Percentiles rank a stretch among this genome's conserved stretches.
These are phyloP conservation scores for Solanum hybrid DNA, from an alignment of 305 asterid species.

Conservation along the genomic window DNA sequence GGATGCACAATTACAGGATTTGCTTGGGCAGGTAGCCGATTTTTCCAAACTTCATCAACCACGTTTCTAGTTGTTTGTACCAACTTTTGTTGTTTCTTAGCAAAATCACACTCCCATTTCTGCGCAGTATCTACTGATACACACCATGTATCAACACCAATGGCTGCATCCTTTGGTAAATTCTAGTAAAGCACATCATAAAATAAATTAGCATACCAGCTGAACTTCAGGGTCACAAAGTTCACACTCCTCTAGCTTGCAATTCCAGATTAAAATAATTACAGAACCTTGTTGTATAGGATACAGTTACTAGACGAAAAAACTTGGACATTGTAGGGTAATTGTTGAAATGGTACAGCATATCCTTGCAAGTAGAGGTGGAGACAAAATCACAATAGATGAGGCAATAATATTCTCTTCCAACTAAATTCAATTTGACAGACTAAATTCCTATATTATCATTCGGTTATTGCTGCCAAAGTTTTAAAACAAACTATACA, in stretches of 20 bases:
- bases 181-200: conserved; percentile 35
- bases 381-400: not conserved
- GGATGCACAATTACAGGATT: conserved; percentile 73
- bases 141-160: conserved; percentile 96
- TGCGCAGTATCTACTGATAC: conserved; percentile 80
- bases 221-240: not conserved
- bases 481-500: not conserved
- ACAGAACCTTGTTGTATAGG: not conserved
- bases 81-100: conserved; percentile 64
- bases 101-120: conserved; percentile 68
- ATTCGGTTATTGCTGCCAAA: not conserved
- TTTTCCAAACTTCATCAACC: conserved; percentile 89
- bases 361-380: not conserved
- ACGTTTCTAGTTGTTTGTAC: conserved; percentile 54
- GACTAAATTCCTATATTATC: not conserved
- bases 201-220: not conserved
- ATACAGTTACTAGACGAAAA: not conserved
- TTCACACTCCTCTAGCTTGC: not conserved
- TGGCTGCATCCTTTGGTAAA: conserved; percentile 59
- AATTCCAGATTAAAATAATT: not conserved
- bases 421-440: not conserved
- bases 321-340: not conserved
- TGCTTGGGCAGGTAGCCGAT: conserved; percentile 54
- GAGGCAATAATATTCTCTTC: not conserved
- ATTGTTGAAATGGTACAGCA: not conserved